phyloP scores from a whole-genome alignment of 2,329 filamentous ascomycete genomes.

The Tolypocladium capitatum region DNA sequence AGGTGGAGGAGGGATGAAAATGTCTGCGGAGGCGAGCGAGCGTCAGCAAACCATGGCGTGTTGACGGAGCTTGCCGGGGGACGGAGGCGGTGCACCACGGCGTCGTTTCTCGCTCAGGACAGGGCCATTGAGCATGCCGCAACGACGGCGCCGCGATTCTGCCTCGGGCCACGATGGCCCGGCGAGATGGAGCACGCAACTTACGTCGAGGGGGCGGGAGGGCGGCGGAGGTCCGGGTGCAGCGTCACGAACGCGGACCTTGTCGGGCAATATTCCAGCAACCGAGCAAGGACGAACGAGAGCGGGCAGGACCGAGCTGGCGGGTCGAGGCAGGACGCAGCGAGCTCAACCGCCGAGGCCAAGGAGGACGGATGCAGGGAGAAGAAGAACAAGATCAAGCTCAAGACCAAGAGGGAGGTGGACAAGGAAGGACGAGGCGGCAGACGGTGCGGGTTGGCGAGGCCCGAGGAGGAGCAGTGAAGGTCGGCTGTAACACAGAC shows the following conservation, averaged over 20 bases:
- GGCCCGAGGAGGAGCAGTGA: too few relatives aligned
- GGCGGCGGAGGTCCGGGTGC: neutral
- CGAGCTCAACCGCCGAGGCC: neutral
- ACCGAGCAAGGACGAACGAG: slow-evolving; percentile 14
- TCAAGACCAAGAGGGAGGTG: neutral
- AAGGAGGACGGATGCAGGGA: neutral
- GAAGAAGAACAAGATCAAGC: neutral
- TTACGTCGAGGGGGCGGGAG: slow-evolving; percentile 2
- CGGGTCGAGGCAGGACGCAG: neutral
- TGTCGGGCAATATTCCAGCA: slow-evolving; percentile 29
- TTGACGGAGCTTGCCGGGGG: neutral
- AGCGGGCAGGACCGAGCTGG: neutral
- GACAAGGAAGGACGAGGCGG: too few relatives aligned
- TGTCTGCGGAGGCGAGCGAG: neutral
- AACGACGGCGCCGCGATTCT: neutral
- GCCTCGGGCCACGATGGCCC: neutral
- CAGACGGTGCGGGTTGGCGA: too few relatives aligned
- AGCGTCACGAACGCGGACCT: slow-evolving; percentile 6
- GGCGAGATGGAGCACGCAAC: slow-evolving; percentile 1
- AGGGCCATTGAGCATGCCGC: neutral
- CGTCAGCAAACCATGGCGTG: neutral
- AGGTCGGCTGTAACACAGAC: neutral
- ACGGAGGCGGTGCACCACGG: neutral
- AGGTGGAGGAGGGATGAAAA: neutral
- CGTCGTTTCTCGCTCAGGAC: neutral